Evolutionary conservation across 2,329 filamentous ascomycete genomes (phyloP).

Genomic region (Botrytis paeoniae): DNA sequence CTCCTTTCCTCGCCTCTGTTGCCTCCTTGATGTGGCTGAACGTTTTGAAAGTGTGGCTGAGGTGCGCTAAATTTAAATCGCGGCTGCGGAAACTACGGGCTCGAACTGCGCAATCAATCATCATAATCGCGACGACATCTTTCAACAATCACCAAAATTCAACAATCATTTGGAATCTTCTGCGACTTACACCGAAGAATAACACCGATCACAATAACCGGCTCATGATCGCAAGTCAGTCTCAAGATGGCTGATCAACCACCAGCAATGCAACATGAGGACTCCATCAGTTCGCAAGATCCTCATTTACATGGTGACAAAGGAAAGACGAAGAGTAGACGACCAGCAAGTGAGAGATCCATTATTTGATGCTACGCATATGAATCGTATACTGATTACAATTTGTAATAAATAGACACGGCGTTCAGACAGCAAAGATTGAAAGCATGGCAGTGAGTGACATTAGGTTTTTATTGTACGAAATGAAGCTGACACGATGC

Average conservation of each 20-base stretch:
- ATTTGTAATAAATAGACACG: slow-evolving; percentile 61
- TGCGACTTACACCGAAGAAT: background rate
- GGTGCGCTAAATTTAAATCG: slow-evolving; percentile 11
- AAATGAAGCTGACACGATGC: slow-evolving; percentile 28
- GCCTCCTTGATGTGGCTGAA: slow-evolving; percentile 24
- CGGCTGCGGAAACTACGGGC: slow-evolving; percentile 10
- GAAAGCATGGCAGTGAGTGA: slow-evolving; percentile 93
- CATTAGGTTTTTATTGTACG: slow-evolving; percentile 18
- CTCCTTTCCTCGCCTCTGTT: background rate
- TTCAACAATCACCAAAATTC: slow-evolving; percentile 7
- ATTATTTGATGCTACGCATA: slow-evolving; percentile 18
- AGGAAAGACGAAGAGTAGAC: slow-evolving; percentile 87
- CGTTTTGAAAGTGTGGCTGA: slow-evolving; percentile 11
- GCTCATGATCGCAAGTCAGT: slow-evolving; percentile 30
- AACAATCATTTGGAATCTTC: background rate
- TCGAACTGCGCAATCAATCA: slow-evolving; percentile 8
- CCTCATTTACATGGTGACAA: slow-evolving; percentile 49
- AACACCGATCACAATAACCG: slow-evolving; percentile 19
- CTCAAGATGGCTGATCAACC: slow-evolving; percentile 35
- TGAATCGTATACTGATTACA: slow-evolving; percentile 27
- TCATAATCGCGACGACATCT: slow-evolving; percentile 26
- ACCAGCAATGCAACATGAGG: slow-evolving; percentile 36
- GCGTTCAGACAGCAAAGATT: slow-evolving; percentile 95
- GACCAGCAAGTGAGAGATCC: slow-evolving; percentile 72
- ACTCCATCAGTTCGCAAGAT: slow-evolving; percentile 56